These are phyloP conservation scores for Chloranthus sessilifolius DNA, from an alignment of 164 flowering plant species.

Conservation along the genomic window DNA sequence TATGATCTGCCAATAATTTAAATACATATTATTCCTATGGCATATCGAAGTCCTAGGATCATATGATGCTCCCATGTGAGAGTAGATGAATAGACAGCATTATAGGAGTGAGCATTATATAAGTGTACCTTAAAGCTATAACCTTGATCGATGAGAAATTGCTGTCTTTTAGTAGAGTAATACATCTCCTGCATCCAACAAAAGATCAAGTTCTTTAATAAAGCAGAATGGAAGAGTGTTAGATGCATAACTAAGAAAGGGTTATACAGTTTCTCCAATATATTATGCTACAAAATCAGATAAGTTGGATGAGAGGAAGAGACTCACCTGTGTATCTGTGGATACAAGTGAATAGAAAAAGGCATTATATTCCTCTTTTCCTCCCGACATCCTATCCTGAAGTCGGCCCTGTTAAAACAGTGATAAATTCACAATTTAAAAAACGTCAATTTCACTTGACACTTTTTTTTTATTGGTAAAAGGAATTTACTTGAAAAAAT, in stretches of 20 bases:
- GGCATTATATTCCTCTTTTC: conserved; percentile 97
- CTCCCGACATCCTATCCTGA: conserved; percentile 95
- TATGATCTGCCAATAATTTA: conserved; percentile 41
- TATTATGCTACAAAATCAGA: too few relatives aligned
- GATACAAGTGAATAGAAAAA: conserved; percentile 97
- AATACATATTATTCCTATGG: too few relatives aligned
- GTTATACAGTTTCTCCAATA: too few relatives aligned
- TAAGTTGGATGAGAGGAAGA: background rate
- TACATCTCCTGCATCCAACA: conserved; percentile 77
- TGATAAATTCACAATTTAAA: conserved; percentile 4
- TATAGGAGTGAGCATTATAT: too few relatives aligned
- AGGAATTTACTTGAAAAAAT: too few relatives aligned
- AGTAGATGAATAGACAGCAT: too few relatives aligned
- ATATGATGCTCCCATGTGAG: background rate
- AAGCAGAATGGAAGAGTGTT: too few relatives aligned
- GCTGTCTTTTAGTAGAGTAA: conserved; percentile 95
- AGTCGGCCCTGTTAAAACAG: conserved; percentile 59
- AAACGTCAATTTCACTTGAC: too few relatives aligned
- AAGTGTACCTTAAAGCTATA: conserved; percentile 90
- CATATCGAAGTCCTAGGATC: too few relatives aligned
- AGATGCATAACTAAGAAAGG: too few relatives aligned
- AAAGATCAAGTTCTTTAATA: conserved; percentile 5
- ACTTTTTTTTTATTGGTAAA: too few relatives aligned
- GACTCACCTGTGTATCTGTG: conserved; percentile 89
- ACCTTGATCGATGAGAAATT: conserved; percentile 97